Percentiles rank a stretch among this genome's conserved stretches.
phyloP scores from a whole-genome alignment of 495 filamentous ascomycete genomes.

The Parathielavia appendiculata region DNA sequence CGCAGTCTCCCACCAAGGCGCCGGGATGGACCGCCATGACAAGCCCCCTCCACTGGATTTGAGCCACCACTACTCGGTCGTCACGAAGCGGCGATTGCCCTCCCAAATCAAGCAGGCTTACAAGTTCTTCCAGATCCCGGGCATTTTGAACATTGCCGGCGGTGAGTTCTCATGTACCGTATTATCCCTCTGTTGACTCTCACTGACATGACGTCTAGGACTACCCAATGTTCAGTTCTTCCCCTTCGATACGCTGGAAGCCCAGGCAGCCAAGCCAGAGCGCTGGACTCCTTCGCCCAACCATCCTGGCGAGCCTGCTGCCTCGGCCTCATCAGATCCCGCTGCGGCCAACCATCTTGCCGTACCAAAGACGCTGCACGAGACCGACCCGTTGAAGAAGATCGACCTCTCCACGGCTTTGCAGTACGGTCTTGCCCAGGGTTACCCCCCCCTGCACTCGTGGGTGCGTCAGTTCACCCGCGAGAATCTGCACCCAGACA shows the following conservation, averaged over 20 bases:
- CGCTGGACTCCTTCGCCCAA: slow-evolving; percentile 67
- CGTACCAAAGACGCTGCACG: slow-evolving; percentile 61
- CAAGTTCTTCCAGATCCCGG: slow-evolving; percentile 75
- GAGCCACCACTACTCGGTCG: slow-evolving; percentile 68
- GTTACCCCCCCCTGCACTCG: slow-evolving; percentile 66
- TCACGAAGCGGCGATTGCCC: slow-evolving; percentile 56
- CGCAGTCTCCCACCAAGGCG: neutral
- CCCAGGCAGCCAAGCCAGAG: slow-evolving; percentile 64
- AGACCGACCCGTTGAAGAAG: slow-evolving; percentile 51
- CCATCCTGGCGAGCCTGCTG: slow-evolving; percentile 43
- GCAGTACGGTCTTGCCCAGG: slow-evolving; percentile 77
- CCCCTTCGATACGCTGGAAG: slow-evolving; percentile 85
- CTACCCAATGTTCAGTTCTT: slow-evolving; percentile 77
- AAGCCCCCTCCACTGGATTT: slow-evolving; percentile 61
- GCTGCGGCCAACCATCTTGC: slow-evolving; percentile 48
- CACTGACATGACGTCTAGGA: slow-evolving; percentile 32
- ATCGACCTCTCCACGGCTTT: slow-evolving; percentile 79
- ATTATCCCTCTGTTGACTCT: slow-evolving; percentile 4
- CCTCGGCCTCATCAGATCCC: slow-evolving; percentile 22
- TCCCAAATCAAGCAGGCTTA: slow-evolving; percentile 75
- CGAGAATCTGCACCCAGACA: slow-evolving; percentile 69
- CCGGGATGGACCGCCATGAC: neutral
- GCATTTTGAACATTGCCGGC: slow-evolving; percentile 81
- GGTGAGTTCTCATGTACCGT: slow-evolving; percentile 48
- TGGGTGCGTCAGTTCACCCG: slow-evolving; percentile 75